Evolutionary conservation across 139 green algal species (phyloP).

Genomic region (Ettlia oleoabundans): DNA sequence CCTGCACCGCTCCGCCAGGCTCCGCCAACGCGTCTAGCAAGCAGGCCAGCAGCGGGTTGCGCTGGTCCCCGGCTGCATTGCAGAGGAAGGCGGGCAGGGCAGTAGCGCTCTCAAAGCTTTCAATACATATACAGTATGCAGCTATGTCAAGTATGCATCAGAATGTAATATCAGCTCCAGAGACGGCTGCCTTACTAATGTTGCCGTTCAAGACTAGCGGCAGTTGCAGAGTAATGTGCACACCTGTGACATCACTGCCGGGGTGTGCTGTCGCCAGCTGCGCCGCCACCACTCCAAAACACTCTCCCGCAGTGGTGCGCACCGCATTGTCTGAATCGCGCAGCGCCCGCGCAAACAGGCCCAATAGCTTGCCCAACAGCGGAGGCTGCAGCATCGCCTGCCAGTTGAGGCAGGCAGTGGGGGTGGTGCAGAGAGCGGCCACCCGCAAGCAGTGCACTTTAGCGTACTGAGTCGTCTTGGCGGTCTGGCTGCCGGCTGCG

Average conservation of each 20-base stretch:
- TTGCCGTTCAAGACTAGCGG: no score
- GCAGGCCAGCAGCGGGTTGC: constrained; percentile 28
- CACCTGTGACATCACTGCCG: not conserved
- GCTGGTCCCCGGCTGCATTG: no score
- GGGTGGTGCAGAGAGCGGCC: not conserved
- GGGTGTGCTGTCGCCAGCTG: constrained; percentile 4
- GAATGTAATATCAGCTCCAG: no score
- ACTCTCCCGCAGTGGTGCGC: not conserved
- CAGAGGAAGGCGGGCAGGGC: no score
- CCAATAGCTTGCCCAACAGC: constrained; percentile 29
- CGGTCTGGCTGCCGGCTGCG: not conserved
- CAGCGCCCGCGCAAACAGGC: constrained; percentile 1
- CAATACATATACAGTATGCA: no score
- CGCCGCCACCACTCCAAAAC: not conserved
- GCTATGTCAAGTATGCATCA: no score
- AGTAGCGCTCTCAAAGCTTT: no score
- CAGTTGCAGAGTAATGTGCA: not conserved
- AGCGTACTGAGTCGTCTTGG: not conserved
- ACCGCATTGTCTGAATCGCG: constrained; percentile 7
- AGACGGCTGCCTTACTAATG: no score
- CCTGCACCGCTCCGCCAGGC: constrained; percentile 2
- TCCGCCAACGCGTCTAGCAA: constrained; percentile 14
- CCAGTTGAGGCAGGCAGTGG: not conserved
- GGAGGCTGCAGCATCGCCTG: constrained; percentile 13
- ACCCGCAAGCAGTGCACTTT: not conserved